Evolutionary conservation across 148 eudicot genomes (phyloP), one percentile per base, ranked within the genome.

Genomic region (Limonium bicolor): DNA sequence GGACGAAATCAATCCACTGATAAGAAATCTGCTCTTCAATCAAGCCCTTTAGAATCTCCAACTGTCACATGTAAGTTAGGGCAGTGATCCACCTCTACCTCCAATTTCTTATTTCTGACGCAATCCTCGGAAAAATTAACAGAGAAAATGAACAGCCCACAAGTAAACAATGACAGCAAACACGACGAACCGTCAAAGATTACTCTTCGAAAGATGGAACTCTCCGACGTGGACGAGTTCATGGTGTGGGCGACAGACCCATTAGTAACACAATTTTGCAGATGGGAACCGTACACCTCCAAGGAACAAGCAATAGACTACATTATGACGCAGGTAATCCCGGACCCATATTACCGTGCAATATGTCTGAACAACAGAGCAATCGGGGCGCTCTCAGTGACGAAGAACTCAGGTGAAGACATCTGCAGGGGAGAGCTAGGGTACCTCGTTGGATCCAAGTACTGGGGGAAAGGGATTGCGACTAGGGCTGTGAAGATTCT

Each of bases 381-480:
- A 0, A 55, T 76, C 12, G 83, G 78, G 0, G 46, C 56, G 0
- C 64, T 73, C 19, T 49, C 59, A 0, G 69, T 76, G 28, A 36
- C 51, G 6, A 53, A 59, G 17, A 49, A 34, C 8, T 0, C 20
- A 1, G 82, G 69, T 0, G 57, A 23, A 24, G 72, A 68, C 28
- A 41, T 38, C 0, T 62, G 67, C 30, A 50, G 72, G 19, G 78
- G 46, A 0, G 78, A 68, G 40, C 27, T 76, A 10, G 83, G 78
- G 0, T 72, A 76, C 41, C 64, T 49, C 30, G 16, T 76, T 22
- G 69, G 50, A 3, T 48, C 74, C 18, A 48, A 36, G 38, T 72
- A 60, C 37, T 68, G 83, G 83, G 78, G 78, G 0, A 72, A 56
- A 42, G 78, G 83, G 27, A 56, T 76, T 5, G 74, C 64, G 0